Percentiles rank a stretch among this genome's conserved stretches.
Evolutionary conservation across 208 protist genomes (phyloP).

Genomic region (Herpetomonas samuelpessoai): DNA sequence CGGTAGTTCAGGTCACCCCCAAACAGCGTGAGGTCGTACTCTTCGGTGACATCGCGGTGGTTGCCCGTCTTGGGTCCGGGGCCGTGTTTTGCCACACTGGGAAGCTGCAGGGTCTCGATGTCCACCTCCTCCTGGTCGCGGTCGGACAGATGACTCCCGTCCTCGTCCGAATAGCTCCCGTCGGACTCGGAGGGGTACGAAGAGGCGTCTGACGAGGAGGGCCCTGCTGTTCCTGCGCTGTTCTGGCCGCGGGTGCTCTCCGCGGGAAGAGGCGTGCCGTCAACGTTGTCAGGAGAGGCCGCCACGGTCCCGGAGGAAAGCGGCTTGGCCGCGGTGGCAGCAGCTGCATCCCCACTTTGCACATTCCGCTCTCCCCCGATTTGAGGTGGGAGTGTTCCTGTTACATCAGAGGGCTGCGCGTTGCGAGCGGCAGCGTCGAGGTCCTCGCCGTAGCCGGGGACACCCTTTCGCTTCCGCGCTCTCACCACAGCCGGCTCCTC

Average conservation of each 20-base stretch:
- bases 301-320: neutral
- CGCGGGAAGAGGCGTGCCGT: neutral
- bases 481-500: too few relatives aligned
- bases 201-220: too few relatives aligned
- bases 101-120: conserved; percentile 15
- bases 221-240: conserved; percentile 13
- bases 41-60: conserved; percentile 74
- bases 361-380: too few relatives aligned
- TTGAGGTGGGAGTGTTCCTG: too few relatives aligned
- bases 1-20: conserved; percentile 96
- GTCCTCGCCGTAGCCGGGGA: neutral
- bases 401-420: too few relatives aligned
- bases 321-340: too few relatives aligned
- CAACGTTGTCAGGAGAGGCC: neutral
- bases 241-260: conserved; percentile 7
- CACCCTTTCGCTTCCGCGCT: too few relatives aligned
- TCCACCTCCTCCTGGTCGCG: conserved; percentile 6
- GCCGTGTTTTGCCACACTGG: neutral
- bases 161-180: conserved; percentile 1
- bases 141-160: conserved; percentile 4
- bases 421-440: neutral
- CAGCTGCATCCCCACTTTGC: too few relatives aligned
- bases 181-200: too few relatives aligned
- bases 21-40: conserved; percentile 92
- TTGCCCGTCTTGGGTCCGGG: neutral